phyloP scores from a whole-genome alignment of 177 flowering plant genomes.

The Vitis hybrid region DNA sequence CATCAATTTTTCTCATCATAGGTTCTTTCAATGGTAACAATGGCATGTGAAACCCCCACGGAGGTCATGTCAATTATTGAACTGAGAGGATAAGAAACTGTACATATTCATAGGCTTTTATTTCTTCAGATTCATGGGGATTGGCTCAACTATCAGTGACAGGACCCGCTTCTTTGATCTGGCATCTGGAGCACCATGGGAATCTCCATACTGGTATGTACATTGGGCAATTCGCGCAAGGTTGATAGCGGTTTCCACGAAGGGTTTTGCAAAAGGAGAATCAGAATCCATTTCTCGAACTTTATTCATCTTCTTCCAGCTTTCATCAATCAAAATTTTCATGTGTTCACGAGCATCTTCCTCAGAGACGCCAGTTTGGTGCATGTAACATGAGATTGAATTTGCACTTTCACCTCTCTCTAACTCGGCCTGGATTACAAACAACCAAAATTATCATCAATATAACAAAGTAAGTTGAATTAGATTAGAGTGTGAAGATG shows the following conservation, averaged over 20 bases:
- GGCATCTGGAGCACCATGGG: constrained; percentile 26
- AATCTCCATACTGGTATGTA: constrained; percentile 41
- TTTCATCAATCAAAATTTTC: constrained; percentile 17
- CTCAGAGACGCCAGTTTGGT: constrained; percentile 23
- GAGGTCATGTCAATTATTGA: too few relatives aligned
- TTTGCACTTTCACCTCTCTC: constrained; percentile 38
- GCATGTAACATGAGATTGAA: constrained; percentile 37
- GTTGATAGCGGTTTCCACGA: constrained; percentile 19
- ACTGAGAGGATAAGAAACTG: too few relatives aligned
- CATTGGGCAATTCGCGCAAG: constrained; percentile 31
- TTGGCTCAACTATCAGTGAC: constrained; percentile 25
- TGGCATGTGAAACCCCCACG: background rate
- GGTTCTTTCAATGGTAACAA: too few relatives aligned
- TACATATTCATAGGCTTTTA: too few relatives aligned
- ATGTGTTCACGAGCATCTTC: constrained; percentile 29
- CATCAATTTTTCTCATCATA: too few relatives aligned
- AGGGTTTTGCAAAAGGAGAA: constrained; percentile 18
- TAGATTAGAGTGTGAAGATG: too few relatives aligned
- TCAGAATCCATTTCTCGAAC: background rate
- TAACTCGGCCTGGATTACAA: constrained; percentile 26
- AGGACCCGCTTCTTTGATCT: constrained; percentile 20
- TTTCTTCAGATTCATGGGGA: background rate
- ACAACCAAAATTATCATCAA: background rate
- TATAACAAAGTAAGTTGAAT: too few relatives aligned
- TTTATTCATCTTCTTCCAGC: constrained; percentile 37